Base-by-base conservation (phyloP, 805 yeast genomes). In the Scheffersomyces ergatensis region DNA sequence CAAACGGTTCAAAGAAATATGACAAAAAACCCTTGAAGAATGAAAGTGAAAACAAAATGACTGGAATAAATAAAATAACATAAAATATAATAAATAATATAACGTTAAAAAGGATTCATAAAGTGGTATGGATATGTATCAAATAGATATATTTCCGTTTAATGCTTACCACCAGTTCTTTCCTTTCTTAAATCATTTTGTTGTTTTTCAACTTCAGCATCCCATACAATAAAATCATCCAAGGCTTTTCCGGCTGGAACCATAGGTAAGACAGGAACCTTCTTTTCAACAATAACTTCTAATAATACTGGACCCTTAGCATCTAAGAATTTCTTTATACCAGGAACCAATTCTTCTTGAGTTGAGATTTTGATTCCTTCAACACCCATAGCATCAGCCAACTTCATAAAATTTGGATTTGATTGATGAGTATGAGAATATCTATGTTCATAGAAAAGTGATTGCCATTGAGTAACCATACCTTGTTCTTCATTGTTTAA, bases 401-500 rank as follows among this genome's bases (percentile, higher is more conserved):
- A 74, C 66, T 86, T 87, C 75, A 88, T 80, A 62, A 90, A 93
- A 67, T 93, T 85, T 42, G 99, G 99, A 67, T 93, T 93, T 44
- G 77, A 62, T 72, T 93, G 99, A 70, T 93, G 98, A 18, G 99
- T 92, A 69, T 93, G 98, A n/a, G 97, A 78, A 66, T 88, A 93
- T 70, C 99, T 82, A 69, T 92, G 92, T 65, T 92, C 96, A 70
- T 93, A 93, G 76, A 93, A 93, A 47, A 93, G 73, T 11, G 97
- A 85, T 74, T 93, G 99, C 99, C 99, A 93, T 68, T 93, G 99
- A 12, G 98, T 92, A 42, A 93, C 99, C 99, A 93, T 93, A 62
- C 99, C 99, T 74, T 93, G 99, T 73, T 93, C 99, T 72, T 92
- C 98, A 66, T 93, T 93, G 70, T 93, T 93, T 61, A 93, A 74